These are phyloP conservation scores for Leptographium lundbergii DNA, from an alignment of 2,329 filamentous ascomycete species.

Conservation along the genomic window DNA sequence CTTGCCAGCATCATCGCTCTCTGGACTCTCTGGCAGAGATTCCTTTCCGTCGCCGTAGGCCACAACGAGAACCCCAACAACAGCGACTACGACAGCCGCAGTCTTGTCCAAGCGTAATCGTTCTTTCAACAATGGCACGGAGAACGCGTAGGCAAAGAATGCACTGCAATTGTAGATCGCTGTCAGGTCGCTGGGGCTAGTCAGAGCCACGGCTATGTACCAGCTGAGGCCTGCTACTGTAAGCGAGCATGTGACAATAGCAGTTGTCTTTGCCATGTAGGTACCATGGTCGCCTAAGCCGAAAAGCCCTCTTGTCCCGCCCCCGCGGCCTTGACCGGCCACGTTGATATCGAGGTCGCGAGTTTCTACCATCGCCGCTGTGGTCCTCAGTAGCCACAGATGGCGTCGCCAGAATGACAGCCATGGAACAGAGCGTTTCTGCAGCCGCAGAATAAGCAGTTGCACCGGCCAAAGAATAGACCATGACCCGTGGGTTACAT, in stretches of 20 bases:
- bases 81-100: conserved; percentile 73
- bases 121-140: conserved; percentile 78
- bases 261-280: conserved; percentile 71
- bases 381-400: conserved; percentile 35
- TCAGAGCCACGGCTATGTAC: conserved; percentile 92
- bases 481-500: conserved; percentile 94
- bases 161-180: conserved; percentile 99
- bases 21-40: conserved; percentile 18
- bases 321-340: background rate
- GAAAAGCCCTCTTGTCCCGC: background rate
- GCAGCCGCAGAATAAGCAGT: conserved; percentile 65
- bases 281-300: conserved; percentile 24
- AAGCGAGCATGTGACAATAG: conserved; percentile 70
- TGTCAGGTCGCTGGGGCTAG: conserved; percentile 83
- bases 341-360: conserved; percentile 47
- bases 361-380: conserved; percentile 71
- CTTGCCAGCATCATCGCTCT: conserved; percentile 32
- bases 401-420: conserved; percentile 67
- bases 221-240: conserved; percentile 87
- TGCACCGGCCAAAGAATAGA: conserved; percentile 76
- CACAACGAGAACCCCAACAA: conserved; percentile 82
- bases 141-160: conserved; percentile 97
- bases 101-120: conserved; percentile 75
- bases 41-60: conserved; percentile 68
- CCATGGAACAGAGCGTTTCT: conserved; percentile 71